Percentiles rank a stretch among this genome's conserved stretches.
Conservation (phyloP, 208 protist genomes). For the Wallacemonas sp. region DNA sequence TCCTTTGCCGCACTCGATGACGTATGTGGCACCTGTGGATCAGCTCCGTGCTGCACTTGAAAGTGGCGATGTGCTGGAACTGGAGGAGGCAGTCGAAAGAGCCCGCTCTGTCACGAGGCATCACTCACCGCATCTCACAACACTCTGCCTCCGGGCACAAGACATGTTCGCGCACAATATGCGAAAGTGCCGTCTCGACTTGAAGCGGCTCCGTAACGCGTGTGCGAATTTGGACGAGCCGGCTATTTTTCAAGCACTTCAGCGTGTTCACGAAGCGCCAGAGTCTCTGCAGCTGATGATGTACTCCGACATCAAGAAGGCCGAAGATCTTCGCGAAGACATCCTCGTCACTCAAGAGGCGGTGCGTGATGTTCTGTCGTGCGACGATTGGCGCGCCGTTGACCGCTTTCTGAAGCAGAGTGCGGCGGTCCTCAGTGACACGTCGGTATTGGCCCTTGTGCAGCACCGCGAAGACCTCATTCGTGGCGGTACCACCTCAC, state of each 20-base stretch:
- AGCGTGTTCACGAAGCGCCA: slow-evolving; percentile 34
- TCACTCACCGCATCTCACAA: slow-evolving; percentile 3
- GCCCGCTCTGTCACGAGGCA: not conserved
- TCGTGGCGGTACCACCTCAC: not conserved
- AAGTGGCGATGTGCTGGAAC: slow-evolving; percentile 63
- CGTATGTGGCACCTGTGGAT: slow-evolving; percentile 17
- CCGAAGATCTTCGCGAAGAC: slow-evolving; percentile 51
- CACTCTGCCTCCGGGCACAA: slow-evolving; percentile 31
- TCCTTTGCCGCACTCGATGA: not conserved
- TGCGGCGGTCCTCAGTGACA: slow-evolving; percentile 50
- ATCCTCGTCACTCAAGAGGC: slow-evolving; percentile 39
- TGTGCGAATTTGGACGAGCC: slow-evolving; percentile 50
- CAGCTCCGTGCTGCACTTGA: slow-evolving; percentile 46
- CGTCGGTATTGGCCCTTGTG: slow-evolving; percentile 53
- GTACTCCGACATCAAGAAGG: slow-evolving; percentile 65
- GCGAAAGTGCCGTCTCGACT: slow-evolving; percentile 46
- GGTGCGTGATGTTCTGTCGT: slow-evolving; percentile 36
- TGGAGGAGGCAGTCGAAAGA: slow-evolving; percentile 55
- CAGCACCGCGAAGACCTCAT: slow-evolving; percentile 52
- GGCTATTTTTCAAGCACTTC: slow-evolving; percentile 53
- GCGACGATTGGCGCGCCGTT: slow-evolving; percentile 31
- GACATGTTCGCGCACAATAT: slow-evolving; percentile 43
- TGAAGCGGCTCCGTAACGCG: slow-evolving; percentile 63
- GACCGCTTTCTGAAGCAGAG: slow-evolving; percentile 62
- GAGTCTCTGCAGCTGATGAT: slow-evolving; percentile 58